A percentile compares a stretch with the other conserved stretches of the same genome.
Conservation (phyloP, 2,329 filamentous ascomycete species). For the Didymella arachidicola region DNA sequence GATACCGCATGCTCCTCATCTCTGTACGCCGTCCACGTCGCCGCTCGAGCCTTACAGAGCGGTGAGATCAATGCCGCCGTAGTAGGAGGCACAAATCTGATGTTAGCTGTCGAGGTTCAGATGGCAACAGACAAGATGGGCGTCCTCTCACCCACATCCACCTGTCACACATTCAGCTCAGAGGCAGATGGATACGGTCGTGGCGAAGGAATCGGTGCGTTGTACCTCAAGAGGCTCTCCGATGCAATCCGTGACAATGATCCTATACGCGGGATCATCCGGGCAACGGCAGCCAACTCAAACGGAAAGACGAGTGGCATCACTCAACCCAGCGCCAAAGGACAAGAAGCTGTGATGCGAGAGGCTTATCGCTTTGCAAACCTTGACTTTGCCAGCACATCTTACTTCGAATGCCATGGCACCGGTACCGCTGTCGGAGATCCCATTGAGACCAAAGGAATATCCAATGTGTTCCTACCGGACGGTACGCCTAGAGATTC, state of each 20-base stretch:
- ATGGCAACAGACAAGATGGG: not conserved
- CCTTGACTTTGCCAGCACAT: not conserved
- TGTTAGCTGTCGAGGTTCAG: not conserved
- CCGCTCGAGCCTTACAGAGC: not conserved
- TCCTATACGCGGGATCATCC: not conserved
- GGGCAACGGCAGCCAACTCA: not conserved
- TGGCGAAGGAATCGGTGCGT: not conserved
- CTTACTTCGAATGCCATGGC: constrained; percentile 48
- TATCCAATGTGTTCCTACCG: constrained; percentile 19
- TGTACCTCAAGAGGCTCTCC: not conserved
- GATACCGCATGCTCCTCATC: not conserved
- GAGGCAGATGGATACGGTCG: not conserved
- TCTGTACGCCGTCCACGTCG: not conserved
- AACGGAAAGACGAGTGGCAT: not conserved
- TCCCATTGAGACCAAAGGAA: constrained; percentile 30
- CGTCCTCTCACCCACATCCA: not conserved
- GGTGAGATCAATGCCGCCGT: not conserved
- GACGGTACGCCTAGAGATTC: not conserved
- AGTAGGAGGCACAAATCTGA: not conserved
- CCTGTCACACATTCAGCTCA: not conserved
- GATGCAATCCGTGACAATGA: not conserved
- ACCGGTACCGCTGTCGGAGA: constrained; percentile 62
- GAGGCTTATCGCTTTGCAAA: not conserved
- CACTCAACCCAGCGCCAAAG: not conserved
- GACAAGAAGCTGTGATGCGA: not conserved